A percentile compares a stretch with the other conserved stretches of the same genome.
Evolutionary conservation across 352 stramenopile genomes (phyloP).

Genomic region (Phytophthora fragariae): DNA sequence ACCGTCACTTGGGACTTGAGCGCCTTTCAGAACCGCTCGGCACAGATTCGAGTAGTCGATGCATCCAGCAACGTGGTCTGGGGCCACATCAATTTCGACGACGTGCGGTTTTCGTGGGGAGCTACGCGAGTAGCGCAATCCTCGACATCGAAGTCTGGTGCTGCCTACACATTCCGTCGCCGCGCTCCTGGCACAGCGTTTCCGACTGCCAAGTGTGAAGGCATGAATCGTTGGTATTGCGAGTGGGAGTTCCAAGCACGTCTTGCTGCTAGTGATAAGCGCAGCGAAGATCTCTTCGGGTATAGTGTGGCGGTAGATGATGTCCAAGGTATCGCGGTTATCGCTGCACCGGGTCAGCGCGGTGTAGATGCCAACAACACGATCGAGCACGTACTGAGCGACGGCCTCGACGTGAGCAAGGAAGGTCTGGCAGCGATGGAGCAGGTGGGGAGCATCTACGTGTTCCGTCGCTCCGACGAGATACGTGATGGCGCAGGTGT

Average conservation of each 20-base stretch:
- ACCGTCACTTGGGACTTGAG: slow-evolving; percentile 90
- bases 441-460: slow-evolving; percentile 69
- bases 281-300: slow-evolving; percentile 86
- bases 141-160: slow-evolving; percentile 69
- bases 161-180: slow-evolving; percentile 83
- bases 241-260: slow-evolving; percentile 91
- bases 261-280: slow-evolving; percentile 91
- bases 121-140: slow-evolving; percentile 59
- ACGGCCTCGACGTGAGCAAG: slow-evolving; percentile 30
- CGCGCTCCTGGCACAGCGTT: slow-evolving; percentile 54
- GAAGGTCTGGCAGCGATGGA: slow-evolving; percentile 43
- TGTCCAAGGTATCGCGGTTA: slow-evolving; percentile 75
- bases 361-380: slow-evolving; percentile 89
- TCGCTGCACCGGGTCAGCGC: slow-evolving; percentile 79
- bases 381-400: slow-evolving; percentile 44
- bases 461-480: slow-evolving; percentile 71
- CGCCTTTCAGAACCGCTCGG: slow-evolving; percentile 80
- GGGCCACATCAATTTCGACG: slow-evolving; percentile 98
- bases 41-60: slow-evolving; percentile 95
- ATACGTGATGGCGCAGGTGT: slow-evolving; percentile 74
- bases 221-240: slow-evolving; percentile 74
- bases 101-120: slow-evolving; percentile 94
- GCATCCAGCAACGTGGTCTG: slow-evolving; percentile 82
- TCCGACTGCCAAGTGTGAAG: slow-evolving; percentile 53
- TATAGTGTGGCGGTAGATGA: slow-evolving; percentile 89